These are phyloP conservation scores for Trichoderma sp. DNA, from an alignment of 2,329 filamentous ascomycete species.

Conservation along the genomic window DNA sequence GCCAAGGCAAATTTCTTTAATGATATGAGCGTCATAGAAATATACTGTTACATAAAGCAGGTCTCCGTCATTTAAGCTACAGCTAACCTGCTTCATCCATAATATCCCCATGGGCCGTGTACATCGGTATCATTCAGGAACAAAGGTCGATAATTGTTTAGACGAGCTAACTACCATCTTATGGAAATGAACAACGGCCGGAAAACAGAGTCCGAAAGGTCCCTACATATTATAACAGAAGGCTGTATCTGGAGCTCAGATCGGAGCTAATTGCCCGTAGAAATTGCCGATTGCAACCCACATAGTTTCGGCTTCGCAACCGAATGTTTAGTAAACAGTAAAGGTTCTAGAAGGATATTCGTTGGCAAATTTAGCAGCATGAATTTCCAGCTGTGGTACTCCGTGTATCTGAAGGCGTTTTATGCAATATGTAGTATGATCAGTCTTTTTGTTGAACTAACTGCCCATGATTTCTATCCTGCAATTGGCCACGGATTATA, in stretches of 20 bases:
- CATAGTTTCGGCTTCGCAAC: neutral
- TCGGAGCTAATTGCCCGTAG: neutral
- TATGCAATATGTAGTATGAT: neutral
- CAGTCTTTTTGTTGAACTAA: neutral
- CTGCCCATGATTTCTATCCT: neutral
- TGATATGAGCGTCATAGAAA: neutral
- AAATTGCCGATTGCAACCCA: neutral
- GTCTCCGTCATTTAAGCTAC: rapidly evolving
- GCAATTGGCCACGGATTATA: neutral
- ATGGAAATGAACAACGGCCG: neutral
- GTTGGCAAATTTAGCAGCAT: neutral
- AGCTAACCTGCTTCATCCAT: neutral
- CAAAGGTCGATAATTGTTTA: neutral
- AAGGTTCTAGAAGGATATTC: neutral
- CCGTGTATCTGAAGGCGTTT: neutral
- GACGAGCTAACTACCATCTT: too few species aligned
- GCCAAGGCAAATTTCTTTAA: rapidly evolving
- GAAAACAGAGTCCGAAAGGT: neutral
- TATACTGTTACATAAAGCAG: rapidly evolving
- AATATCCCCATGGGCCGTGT: neutral
- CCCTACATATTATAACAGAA: neutral
- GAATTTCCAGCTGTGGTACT: neutral
- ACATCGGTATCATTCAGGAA: neutral
- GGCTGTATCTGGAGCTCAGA: neutral
- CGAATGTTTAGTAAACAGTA: neutral